Conservation (phyloP, 2,329 filamentous ascomycete species). For the Periconia macrospinosa region DNA sequence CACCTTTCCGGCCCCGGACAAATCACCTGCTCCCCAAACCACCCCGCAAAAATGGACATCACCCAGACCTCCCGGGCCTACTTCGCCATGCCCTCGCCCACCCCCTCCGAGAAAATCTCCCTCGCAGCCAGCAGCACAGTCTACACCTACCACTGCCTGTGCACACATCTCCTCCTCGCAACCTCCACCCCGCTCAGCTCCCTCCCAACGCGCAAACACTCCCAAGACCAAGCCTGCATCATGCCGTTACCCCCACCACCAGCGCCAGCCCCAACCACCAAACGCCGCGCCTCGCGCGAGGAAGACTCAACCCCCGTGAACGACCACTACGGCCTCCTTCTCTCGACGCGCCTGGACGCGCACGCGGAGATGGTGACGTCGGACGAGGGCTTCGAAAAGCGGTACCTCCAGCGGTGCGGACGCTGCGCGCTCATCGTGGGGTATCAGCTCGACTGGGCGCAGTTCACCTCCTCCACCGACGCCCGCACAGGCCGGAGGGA, state of each 20-base stretch:
- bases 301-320: conserved; percentile 9
- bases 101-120: conserved; percentile 33
- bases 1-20: too few species aligned
- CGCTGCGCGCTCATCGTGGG: conserved; percentile 64
- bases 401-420: conserved; percentile 60
- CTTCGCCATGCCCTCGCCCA: conserved; percentile 38
- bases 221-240: conserved; percentile 59
- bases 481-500: conserved; percentile 40
- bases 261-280: conserved; percentile 11
- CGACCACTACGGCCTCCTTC: conserved; percentile 54
- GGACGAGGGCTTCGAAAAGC: conserved; percentile 69
- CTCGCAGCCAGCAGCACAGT: conserved; percentile 42
- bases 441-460: conserved; percentile 61
- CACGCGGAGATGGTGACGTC: conserved; percentile 56
- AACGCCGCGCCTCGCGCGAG: conserved; percentile 15
- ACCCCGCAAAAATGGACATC: conserved; percentile 29
- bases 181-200: conserved; percentile 56
- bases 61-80: conserved; percentile 32
- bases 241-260: conserved; percentile 53
- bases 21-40: too few species aligned
- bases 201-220: conserved; percentile 56
- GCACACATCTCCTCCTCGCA: conserved; percentile 65
- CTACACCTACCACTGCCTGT: conserved; percentile 66
- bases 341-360: conserved; percentile 52
- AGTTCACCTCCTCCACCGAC: conserved; percentile 44